Evolutionary conservation across 2,329 filamentous ascomycete species (phyloP), one percentile per base, ranked within the genome.

Genomic region (Claviceps sp.): DNA sequence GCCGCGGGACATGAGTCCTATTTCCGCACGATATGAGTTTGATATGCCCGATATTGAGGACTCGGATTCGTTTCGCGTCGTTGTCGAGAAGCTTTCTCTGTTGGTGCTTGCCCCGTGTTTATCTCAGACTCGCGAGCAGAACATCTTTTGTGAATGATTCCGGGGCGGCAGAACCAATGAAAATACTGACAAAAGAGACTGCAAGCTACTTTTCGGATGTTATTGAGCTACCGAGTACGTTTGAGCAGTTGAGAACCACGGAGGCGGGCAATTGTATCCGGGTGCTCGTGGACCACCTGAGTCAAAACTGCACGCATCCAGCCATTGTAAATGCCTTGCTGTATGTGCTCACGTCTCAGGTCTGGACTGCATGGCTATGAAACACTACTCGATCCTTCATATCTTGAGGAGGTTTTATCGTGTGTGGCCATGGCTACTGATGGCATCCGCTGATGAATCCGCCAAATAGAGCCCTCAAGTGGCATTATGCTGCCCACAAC

Each of bases 281-380:
- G 29, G 61, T 66, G 22, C 68, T 90, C 51, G 80, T 86, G 47
- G 75, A 80, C 42, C 78, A 88, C 62, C 72, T 90, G 34, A 75
- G 74, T 50, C 64, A 73, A 22, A 75, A 75, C 20, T 82, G 83
- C 59, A 80, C 79, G 52, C 85, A 89, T 62, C 80, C 78, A 5
- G 79, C 78, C 54, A 78, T 87, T 51, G 82, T 89, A 45, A 85
- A 84, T 60, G 84, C 85, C 48, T 69, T 90, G 36, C 69, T 90
- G 83, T 88, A 70, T 64, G 81, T 76, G 23, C 17, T 26, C 20
- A 20, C 22, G 39, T 17, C 9, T 20, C 16, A 17, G 38, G 7
- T n/a, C 38, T 40, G 17, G 23, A 26, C 17, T n/a, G 23, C 45
- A 44, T 40, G 49, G 49, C 50, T 17, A 17, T 36, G 13, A 23